These are phyloP conservation scores for Craterostigma plantagineum DNA, from an alignment of 257 asterid species.

Conservation along the genomic window DNA sequence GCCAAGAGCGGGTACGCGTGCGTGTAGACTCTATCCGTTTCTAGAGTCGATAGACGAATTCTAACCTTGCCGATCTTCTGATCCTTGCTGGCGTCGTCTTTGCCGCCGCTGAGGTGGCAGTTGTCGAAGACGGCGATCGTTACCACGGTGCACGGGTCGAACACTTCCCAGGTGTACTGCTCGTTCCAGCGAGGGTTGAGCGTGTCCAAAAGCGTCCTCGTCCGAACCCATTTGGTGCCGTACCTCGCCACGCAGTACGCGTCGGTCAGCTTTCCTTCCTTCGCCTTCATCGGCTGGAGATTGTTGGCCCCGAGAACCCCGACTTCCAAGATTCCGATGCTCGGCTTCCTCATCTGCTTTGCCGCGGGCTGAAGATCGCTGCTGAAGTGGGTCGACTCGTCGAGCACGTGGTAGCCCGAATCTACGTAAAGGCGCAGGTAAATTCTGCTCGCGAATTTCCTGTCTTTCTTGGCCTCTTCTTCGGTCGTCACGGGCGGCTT, in stretches of 20 bases:
- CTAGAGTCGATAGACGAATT: slow-evolving; percentile 71
- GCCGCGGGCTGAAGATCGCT: slow-evolving; percentile 83
- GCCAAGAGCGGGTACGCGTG: slow-evolving; percentile 69
- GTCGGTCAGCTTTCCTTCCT: slow-evolving; percentile 61
- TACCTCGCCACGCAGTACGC: slow-evolving; percentile 90
- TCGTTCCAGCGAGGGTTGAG: slow-evolving; percentile 79
- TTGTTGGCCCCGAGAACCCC: slow-evolving; percentile 70
- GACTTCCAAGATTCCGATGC: slow-evolving; percentile 72
- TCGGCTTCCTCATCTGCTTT: slow-evolving; percentile 38
- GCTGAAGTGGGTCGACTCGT: slow-evolving; percentile 66
- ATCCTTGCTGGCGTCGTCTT: slow-evolving; percentile 43
- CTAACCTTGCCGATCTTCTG: slow-evolving; percentile 84
- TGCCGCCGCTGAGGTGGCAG: slow-evolving; percentile 52
- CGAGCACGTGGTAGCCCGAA: slow-evolving; percentile 78
- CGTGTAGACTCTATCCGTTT: slow-evolving; percentile 59
- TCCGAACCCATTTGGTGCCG: slow-evolving; percentile 93
- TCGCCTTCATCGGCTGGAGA: slow-evolving; percentile 58
- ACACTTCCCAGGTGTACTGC: slow-evolving; percentile 96
- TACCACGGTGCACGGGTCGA: slow-evolving; percentile 71
- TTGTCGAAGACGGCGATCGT: slow-evolving; percentile 83
- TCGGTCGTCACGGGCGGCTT: slow-evolving; percentile 24
- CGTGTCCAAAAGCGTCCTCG: slow-evolving; percentile 65
- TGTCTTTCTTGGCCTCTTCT: slow-evolving; percentile 29
- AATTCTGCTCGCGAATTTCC: slow-evolving; percentile 59
- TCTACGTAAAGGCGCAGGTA: slow-evolving; percentile 51